Conservation (phyloP, 208 protist genomes). For the Herpetomonas tarakana region DNA sequence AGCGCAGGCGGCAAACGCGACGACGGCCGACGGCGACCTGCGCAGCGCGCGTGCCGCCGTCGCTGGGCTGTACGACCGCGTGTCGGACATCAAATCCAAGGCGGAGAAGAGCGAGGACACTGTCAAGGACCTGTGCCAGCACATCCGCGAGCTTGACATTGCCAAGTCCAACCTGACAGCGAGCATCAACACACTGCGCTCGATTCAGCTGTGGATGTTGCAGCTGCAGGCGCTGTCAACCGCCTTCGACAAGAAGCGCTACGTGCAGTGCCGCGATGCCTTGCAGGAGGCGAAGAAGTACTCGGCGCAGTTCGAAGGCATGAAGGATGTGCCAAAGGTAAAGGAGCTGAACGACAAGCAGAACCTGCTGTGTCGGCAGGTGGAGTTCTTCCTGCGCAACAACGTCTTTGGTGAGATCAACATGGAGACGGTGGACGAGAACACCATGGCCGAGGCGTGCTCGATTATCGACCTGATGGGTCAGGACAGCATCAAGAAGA, state of each 20-base stretch:
- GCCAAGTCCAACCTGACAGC: constrained; percentile 93
- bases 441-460: constrained; percentile 82
- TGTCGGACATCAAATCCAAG: constrained; percentile 89
- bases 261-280: constrained; percentile 78
- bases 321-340: constrained; percentile 85
- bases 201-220: constrained; percentile 91
- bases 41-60: constrained; percentile 84
- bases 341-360: constrained; percentile 88
- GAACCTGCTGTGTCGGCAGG: constrained; percentile 64
- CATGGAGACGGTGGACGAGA: constrained; percentile 66
- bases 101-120: constrained; percentile 92
- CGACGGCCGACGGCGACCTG: constrained; percentile 80
- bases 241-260: constrained; percentile 74
- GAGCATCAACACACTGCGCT: constrained; percentile 91
- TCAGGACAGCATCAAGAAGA: constrained; percentile 57
- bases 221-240: constrained; percentile 82
- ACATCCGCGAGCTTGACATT: constrained; percentile 94
- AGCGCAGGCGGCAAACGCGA: constrained; percentile 77
- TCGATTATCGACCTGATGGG: constrained; percentile 86
- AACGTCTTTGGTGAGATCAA: constrained; percentile 76
- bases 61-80: constrained; percentile 79
- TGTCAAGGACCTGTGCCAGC: constrained; percentile 91
- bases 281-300: constrained; percentile 86
- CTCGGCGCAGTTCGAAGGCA: constrained; percentile 64
- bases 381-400: constrained; percentile 83